Percentiles rank a stretch among this genome's conserved stretches.
Conservation (phyloP, 2,329 filamentous ascomycete species). For the Bipolaris oryzae region DNA sequence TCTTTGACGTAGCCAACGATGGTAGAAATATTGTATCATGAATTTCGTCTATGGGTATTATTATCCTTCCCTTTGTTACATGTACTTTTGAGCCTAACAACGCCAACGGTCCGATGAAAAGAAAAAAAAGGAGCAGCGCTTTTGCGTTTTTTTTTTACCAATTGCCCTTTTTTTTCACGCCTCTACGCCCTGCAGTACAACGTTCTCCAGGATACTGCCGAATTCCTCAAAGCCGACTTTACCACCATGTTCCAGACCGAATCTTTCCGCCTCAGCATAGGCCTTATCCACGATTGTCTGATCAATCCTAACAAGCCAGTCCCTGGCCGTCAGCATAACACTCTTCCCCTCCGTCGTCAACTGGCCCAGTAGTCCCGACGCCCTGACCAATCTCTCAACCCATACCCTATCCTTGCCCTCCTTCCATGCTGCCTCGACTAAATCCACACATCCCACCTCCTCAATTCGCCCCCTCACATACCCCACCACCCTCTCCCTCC, state of each 20-base stretch:
- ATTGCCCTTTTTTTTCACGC: slow-evolving; percentile 1
- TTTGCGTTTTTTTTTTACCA: not conserved
- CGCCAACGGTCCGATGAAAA: not conserved
- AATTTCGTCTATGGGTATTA: slow-evolving; percentile 14
- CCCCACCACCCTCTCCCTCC: slow-evolving; percentile 39
- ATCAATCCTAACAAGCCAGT: slow-evolving; percentile 52
- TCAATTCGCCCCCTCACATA: slow-evolving; percentile 36
- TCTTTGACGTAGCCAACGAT: not conserved
- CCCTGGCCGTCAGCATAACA: slow-evolving; percentile 52
- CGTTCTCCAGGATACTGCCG: slow-evolving; percentile 47
- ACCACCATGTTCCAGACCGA: slow-evolving; percentile 34
- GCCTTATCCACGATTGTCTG: slow-evolving; percentile 48
- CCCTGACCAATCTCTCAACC: slow-evolving; percentile 53
- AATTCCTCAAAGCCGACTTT: slow-evolving; percentile 48
- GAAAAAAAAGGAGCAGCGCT: no score
- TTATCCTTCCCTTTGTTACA: not conserved
- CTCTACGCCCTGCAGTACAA: slow-evolving; percentile 34
- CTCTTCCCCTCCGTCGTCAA: slow-evolving; percentile 32
- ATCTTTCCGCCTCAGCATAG: slow-evolving; percentile 45
- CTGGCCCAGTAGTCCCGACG: slow-evolving; percentile 47
- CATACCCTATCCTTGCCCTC: slow-evolving; percentile 52
- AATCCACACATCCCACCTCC: slow-evolving; percentile 34
- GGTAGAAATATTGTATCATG: not conserved
- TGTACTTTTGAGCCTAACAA: not conserved
- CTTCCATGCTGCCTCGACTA: slow-evolving; percentile 50